These are phyloP conservation scores for Stemphylium beticola DNA, from an alignment of 2,329 filamentous ascomycete species.

Conservation along the genomic window DNA sequence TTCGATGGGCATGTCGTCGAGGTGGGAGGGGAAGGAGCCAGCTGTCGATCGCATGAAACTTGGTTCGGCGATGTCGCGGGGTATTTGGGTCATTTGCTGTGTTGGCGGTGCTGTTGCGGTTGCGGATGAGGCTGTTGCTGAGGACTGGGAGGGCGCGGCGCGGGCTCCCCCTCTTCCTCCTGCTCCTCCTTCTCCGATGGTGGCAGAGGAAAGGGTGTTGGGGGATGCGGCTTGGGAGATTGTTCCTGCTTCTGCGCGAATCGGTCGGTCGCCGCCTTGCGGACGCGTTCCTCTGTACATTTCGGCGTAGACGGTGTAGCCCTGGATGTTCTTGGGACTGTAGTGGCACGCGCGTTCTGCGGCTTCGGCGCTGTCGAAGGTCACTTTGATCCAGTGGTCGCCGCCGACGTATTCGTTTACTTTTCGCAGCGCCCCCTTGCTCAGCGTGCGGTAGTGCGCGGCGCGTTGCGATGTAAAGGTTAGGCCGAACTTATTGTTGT, in stretches of 20 bases:
- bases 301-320: constrained; percentile 57
- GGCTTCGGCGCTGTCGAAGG: constrained; percentile 57
- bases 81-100: not conserved
- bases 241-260: constrained; percentile 46
- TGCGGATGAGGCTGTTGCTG: constrained; percentile 50
- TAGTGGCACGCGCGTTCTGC: constrained; percentile 57
- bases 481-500: constrained; percentile 73
- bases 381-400: constrained; percentile 81
- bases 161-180: constrained; percentile 18
- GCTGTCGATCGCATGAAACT: constrained; percentile 19
- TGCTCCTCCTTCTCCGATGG: constrained; percentile 24
- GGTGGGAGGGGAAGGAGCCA: constrained; percentile 35
- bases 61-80: constrained; percentile 34
- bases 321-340: constrained; percentile 55
- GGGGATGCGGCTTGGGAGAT: constrained; percentile 42
- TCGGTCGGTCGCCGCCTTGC: constrained; percentile 50
- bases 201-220: constrained; percentile 44
- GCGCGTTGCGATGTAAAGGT: constrained; percentile 73
- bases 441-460: constrained; percentile 70
- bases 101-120: constrained; percentile 42
- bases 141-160: constrained; percentile 34
- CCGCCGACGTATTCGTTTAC: constrained; percentile 84
- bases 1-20: constrained; percentile 20
- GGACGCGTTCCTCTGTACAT: constrained; percentile 54
- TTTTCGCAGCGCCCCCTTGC: constrained; percentile 74